Percentiles rank a stretch among this genome's conserved stretches.
These are phyloP conservation scores for Blastobotrys peoriensis DNA, from an alignment of 805 yeast genomes.

Conservation along the genomic window DNA sequence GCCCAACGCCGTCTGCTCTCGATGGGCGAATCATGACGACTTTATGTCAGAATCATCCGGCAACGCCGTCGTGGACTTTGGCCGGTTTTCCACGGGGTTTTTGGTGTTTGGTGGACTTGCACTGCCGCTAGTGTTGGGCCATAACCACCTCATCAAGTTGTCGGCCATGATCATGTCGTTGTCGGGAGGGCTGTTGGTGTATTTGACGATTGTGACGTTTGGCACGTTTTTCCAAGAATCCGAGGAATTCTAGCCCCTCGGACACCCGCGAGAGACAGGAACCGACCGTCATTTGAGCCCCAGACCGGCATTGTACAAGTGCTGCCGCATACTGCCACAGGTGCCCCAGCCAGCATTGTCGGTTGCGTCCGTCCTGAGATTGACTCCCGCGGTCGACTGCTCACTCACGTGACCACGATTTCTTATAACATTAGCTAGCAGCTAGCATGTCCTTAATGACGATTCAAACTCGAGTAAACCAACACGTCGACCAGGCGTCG, in stretches of 20 bases:
- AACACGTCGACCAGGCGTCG: background rate
- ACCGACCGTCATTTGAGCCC: no score
- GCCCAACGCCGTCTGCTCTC: conserved; percentile 57
- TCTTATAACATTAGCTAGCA: no score
- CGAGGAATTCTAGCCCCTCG: conserved; percentile 35
- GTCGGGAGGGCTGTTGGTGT: conserved; percentile 77
- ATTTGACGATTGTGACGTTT: conserved; percentile 76
- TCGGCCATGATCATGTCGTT: conserved; percentile 73
- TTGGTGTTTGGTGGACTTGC: conserved; percentile 69
- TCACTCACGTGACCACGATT: no score
- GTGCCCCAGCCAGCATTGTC: no score
- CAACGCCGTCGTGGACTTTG: conserved; percentile 61
- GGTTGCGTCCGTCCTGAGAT: no score
- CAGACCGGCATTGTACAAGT: no score
- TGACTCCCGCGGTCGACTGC: no score
- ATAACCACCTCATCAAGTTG: conserved; percentile 62
- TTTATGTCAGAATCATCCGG: conserved; percentile 49
- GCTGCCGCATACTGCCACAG: no score
- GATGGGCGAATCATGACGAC: conserved; percentile 45
- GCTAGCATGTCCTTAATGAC: no score
- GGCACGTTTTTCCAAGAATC: conserved; percentile 65
- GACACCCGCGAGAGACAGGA: no score
- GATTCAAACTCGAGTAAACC: background rate
- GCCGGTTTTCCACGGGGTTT: conserved; percentile 72
- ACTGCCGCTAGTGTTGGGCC: conserved; percentile 71